phyloP scores from a whole-genome alignment of 352 stramenopile species.

The Pythium sp. region DNA sequence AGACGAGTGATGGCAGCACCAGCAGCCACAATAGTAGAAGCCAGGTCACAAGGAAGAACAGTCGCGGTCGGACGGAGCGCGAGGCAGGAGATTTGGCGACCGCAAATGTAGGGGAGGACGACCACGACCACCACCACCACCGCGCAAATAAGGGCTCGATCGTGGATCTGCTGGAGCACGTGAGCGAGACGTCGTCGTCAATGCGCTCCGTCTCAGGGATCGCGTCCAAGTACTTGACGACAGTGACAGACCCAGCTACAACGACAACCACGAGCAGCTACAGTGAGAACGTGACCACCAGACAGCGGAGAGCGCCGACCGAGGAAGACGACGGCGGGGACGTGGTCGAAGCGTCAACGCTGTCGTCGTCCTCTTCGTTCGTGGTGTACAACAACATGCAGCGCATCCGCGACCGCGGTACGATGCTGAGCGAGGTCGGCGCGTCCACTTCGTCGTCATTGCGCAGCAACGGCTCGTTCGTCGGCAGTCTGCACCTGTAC shows the following conservation, averaged over 20 bases:
- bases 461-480: constrained; percentile 18
- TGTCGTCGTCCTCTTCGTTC: background rate
- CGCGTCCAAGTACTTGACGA: constrained; percentile 9
- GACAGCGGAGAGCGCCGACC: background rate
- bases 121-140: constrained; percentile 11
- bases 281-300: constrained; percentile 2
- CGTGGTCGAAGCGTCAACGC: constrained; percentile 20
- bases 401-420: constrained; percentile 34
- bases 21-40: constrained; percentile 2
- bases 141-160: constrained; percentile 11
- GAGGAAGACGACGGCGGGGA: constrained; percentile 20
- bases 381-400: constrained; percentile 19
- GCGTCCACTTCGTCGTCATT: constrained; percentile 1
- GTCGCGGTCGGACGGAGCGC: background rate
- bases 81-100: background rate
- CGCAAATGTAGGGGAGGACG: background rate
- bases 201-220: constrained; percentile 4
- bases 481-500: constrained; percentile 19
- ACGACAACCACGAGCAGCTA: background rate
- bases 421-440: constrained; percentile 21
- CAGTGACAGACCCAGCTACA: background rate
- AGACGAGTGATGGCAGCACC: background rate
- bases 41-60: background rate
- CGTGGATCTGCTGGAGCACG: constrained; percentile 31
- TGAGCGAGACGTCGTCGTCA: constrained; percentile 31